These are phyloP conservation scores for Claviceps sp. DNA, from an alignment of 2,329 filamentous ascomycete species.

Conservation along the genomic window DNA sequence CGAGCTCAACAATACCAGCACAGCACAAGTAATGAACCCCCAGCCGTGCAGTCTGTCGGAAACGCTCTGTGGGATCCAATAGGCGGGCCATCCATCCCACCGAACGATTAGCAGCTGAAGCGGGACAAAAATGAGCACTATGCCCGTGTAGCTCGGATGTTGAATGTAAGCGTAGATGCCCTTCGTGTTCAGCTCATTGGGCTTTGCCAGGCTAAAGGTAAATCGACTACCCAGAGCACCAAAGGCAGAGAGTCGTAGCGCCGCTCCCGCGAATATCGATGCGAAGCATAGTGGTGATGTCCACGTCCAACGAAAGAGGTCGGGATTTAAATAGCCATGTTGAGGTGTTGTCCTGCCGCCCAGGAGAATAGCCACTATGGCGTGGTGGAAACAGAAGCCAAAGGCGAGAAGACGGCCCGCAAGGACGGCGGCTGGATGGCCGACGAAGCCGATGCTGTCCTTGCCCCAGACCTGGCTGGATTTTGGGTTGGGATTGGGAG, in stretches of 20 bases:
- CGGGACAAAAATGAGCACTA: constrained; percentile 20
- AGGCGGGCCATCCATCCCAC: constrained; percentile 24
- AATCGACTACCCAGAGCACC: constrained; percentile 34
- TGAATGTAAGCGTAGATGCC: constrained; percentile 37
- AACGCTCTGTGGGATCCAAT: constrained; percentile 20
- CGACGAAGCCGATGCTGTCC: constrained; percentile 2
- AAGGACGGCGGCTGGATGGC: not conserved
- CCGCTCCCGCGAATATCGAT: constrained; percentile 16
- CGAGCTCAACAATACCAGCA: not conserved
- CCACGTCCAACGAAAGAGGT: constrained; percentile 20
- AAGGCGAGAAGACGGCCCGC: not conserved
- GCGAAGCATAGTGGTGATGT: constrained; percentile 18
- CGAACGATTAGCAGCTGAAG: constrained; percentile 21
- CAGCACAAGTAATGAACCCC: not conserved
- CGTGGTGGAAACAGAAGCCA: not conserved
- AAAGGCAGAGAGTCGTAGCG: constrained; percentile 25
- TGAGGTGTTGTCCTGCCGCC: not conserved
- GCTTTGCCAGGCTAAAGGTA: constrained; percentile 36
- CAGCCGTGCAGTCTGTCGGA: constrained; percentile 4
- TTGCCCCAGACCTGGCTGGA: not conserved
- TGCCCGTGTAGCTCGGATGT: constrained; percentile 38
- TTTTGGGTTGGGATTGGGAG: constrained; percentile 1
- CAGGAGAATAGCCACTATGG: not conserved
- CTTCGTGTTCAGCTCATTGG: constrained; percentile 29
- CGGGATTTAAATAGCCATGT: constrained; percentile 11